A percentile compares a stretch with the other conserved stretches of the same genome.
Evolutionary conservation across 2,329 filamentous ascomycete species (phyloP).

Genomic region (Paraphaeosphaeria minitans): DNA sequence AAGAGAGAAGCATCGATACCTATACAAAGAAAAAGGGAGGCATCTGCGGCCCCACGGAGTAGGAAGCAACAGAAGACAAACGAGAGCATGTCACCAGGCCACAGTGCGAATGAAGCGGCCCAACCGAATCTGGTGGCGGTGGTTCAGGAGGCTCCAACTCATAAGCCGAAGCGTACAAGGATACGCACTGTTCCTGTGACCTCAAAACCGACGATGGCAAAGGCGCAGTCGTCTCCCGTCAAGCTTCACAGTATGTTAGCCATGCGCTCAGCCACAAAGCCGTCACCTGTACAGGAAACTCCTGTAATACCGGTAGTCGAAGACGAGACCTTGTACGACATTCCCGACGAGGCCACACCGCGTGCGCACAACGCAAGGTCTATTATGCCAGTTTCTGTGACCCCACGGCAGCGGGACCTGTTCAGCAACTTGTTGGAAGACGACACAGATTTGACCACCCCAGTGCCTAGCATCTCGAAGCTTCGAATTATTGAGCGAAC

Average conservation of each 20-base stretch:
- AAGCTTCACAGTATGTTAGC: conserved; percentile 40
- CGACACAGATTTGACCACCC: conserved; percentile 30
- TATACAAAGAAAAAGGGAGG: conserved; percentile 13
- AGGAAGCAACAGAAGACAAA: conserved; percentile 37
- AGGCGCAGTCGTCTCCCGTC: conserved; percentile 42
- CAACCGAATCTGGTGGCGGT: not conserved
- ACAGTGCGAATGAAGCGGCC: conserved; percentile 5
- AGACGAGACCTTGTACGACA: conserved; percentile 46
- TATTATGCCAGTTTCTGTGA: conserved; percentile 36
- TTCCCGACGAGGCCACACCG: conserved; percentile 30
- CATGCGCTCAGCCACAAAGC: conserved; percentile 21
- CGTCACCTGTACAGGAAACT: conserved; percentile 20
- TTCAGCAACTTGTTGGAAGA: conserved; percentile 42
- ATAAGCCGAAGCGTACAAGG: conserved; percentile 37
- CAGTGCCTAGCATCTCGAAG: conserved; percentile 39
- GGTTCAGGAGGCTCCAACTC: conserved; percentile 15
- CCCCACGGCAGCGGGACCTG: conserved; percentile 43
- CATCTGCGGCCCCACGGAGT: conserved; percentile 22
- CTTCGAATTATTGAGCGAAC: conserved; percentile 37
- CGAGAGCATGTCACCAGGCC: conserved; percentile 23
- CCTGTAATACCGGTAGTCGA: conserved; percentile 25
- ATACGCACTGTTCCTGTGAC: conserved; percentile 27
- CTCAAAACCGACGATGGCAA: conserved; percentile 23
- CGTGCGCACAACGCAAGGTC: conserved; percentile 19
- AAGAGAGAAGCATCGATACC: conserved; percentile 16